A percentile compares a stretch with the other conserved stretches of the same genome.
Evolutionary conservation across 208 protist species (phyloP).

Genomic region (Leishmania tarentolae): DNA sequence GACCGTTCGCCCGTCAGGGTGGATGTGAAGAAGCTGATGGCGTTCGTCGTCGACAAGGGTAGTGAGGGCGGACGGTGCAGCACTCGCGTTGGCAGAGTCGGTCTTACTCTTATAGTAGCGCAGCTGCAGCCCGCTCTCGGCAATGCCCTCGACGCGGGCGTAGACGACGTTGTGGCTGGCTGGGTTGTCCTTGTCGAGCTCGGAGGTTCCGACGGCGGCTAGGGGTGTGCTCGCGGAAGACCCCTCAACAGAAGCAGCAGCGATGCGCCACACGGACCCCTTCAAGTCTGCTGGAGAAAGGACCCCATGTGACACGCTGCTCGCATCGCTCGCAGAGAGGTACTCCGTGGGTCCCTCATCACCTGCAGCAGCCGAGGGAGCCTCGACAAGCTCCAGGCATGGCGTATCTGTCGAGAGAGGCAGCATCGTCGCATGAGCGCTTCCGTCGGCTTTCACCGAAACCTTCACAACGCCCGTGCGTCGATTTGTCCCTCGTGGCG

Average conservation of each 20-base stretch:
- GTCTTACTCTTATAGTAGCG: constrained; percentile 20
- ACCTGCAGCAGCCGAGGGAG: background rate
- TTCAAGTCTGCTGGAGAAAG: constrained; percentile 19
- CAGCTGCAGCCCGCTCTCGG: constrained; percentile 24
- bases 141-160: constrained; percentile 26
- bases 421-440: constrained; percentile 20
- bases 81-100: background rate
- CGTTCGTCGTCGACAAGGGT: constrained; percentile 38
- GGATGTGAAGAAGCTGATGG: constrained; percentile 37
- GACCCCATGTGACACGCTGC: background rate
- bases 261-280: constrained; percentile 18
- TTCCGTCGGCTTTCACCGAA: constrained; percentile 1
- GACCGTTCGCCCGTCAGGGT: constrained; percentile 14
- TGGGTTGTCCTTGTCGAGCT: constrained; percentile 8
- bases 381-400: constrained; percentile 26
- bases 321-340: background rate
- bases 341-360: background rate
- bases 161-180: constrained; percentile 20
- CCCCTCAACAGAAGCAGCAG: background rate
- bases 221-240: background rate
- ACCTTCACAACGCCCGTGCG: constrained; percentile 29
- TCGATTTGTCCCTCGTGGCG: background rate
- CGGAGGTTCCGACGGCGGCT: background rate
- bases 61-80: background rate
- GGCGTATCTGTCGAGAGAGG: constrained; percentile 11